These are phyloP conservation scores for Pichia pseudocactophila DNA, from an alignment of 805 yeast genomes.

Conservation along the genomic window DNA sequence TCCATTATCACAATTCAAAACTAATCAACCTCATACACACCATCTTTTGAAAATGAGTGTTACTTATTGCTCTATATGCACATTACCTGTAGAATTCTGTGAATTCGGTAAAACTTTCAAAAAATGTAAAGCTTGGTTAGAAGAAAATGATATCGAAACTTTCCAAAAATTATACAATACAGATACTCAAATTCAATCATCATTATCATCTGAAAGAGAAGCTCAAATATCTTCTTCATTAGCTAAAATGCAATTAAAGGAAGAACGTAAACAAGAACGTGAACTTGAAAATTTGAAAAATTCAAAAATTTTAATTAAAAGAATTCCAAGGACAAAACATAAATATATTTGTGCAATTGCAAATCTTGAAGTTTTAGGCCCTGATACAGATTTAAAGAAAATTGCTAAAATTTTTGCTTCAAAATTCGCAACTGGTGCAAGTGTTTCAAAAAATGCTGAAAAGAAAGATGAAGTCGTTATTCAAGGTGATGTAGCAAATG, in stretches of 20 bases:
- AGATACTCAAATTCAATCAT: conserved; percentile 45
- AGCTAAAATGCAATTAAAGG: conserved; percentile 77
- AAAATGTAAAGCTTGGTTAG: conserved; percentile 79
- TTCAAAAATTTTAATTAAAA: conserved; percentile 74
- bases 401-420: conserved; percentile 87
- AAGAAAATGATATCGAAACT: conserved; percentile 46
- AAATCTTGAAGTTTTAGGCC: conserved; percentile 67
- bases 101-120: conserved; percentile 79
- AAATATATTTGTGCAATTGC: conserved; percentile 80
- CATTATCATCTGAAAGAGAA: conserved; percentile 67
- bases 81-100: conserved; percentile 86
- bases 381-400: conserved; percentile 83
- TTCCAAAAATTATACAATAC: conserved; percentile 51
- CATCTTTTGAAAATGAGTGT: conserved; percentile 25
- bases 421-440: conserved; percentile 92
- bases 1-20: no score
- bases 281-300: conserved; percentile 70
- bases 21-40: neutral
- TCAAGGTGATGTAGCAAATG: conserved; percentile 94
- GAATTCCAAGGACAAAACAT: conserved; percentile 84
- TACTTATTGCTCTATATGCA: conserved; percentile 69
- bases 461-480: conserved; percentile 86
- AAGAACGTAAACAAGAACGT: conserved; percentile 76
- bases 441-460: conserved; percentile 82
- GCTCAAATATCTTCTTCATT: conserved; percentile 75